Base-by-base conservation (phyloP, 2,329 filamentous ascomycete genomes). In the Fusarium nematophilum region DNA sequence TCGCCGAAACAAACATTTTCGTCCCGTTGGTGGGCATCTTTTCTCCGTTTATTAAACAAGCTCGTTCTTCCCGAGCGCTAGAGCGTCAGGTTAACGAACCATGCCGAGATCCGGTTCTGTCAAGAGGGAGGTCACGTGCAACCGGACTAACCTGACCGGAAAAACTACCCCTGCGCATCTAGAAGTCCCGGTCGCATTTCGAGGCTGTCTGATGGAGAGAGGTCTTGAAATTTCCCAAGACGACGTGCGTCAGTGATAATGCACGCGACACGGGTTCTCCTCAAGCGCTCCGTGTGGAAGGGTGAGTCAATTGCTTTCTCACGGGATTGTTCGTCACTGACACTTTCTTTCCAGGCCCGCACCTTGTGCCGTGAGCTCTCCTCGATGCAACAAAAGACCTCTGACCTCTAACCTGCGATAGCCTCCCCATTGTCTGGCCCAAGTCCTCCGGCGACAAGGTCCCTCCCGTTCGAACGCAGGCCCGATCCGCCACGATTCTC, bases 201-300 rank as follows among this genome's bases (percentile, higher is more conserved):
- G 57, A 56, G 57, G 65, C 49, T 50, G 63, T 53, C 44, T 54
- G 53, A 60, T 59, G 47, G 42, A 13, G 18, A 37, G 21, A 21
- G 21, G 21, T n/a, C 50, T 47, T 50, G 55, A 68, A 70, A 65
- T 62, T 66, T 62, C 51, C 6, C 37, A 54, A 33, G 57, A 65
- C 53, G 65, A 60, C 39, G 61, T 69, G 69, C 60, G 58, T 58
- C 50, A 67, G 62, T 59, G 47, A 79, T 67, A 70, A 93, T 93
- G 90, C 83, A 88, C 74, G 83, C 88, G 61, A 91, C 90, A 67
- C 81, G 86, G 71, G 81, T 80, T 70, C 83, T 91, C 14, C 73
- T 90, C 30, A 88, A 87, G 78, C 89, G 92, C 68, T 95, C 92
- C 43, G 88, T 93, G 71, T 96, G 92, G 92, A 96, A 96, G 84